phyloP scores from a whole-genome alignment of 2,329 filamentous ascomycete genomes.

The Aspergillus japonicus region DNA sequence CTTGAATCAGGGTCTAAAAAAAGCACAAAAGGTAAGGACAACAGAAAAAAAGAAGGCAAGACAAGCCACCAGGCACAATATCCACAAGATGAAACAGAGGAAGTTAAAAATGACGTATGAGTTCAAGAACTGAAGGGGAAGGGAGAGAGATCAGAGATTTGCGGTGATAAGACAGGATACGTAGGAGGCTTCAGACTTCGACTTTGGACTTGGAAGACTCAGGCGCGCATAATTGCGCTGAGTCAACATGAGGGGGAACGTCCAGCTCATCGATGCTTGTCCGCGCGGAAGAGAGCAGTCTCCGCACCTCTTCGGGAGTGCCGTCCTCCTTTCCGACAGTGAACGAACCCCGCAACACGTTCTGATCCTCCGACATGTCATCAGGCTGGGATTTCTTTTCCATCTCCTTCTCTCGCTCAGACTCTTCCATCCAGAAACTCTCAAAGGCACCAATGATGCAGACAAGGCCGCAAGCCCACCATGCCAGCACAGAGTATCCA shows the following conservation, averaged over 20 bases:
- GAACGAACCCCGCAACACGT: slow-evolving; percentile 23
- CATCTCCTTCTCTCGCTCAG: slow-evolving; percentile 43
- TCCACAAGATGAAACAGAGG: slow-evolving; percentile 10
- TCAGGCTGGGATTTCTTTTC: slow-evolving; percentile 40
- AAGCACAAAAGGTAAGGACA: not conserved
- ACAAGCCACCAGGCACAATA: slow-evolving; percentile 13
- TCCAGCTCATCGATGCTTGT: slow-evolving; percentile 38
- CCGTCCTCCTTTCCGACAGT: slow-evolving; percentile 24
- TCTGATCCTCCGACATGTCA: slow-evolving; percentile 29
- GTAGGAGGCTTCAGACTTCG: not conserved
- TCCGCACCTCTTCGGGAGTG: slow-evolving; percentile 34
- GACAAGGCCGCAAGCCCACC: slow-evolving; percentile 85
- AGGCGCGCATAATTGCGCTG: slow-evolving; percentile 18
- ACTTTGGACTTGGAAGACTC: slow-evolving; percentile 12
- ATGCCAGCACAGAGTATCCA: slow-evolving; percentile 83
- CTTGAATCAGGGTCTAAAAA: slow-evolving; percentile 28
- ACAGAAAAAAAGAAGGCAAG: slow-evolving; percentile 8
- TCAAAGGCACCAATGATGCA: slow-evolving; percentile 72
- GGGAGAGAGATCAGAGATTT: not conserved
- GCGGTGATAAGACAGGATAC: not conserved
- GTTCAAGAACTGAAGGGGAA: slow-evolving; percentile 10
- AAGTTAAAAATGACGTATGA: slow-evolving; percentile 5
- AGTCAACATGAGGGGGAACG: slow-evolving; percentile 24
- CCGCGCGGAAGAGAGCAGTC: slow-evolving; percentile 36
- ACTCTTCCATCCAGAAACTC: slow-evolving; percentile 72